Conservation (phyloP, 805 yeast species). For the Myxozyma sirexii region DNA sequence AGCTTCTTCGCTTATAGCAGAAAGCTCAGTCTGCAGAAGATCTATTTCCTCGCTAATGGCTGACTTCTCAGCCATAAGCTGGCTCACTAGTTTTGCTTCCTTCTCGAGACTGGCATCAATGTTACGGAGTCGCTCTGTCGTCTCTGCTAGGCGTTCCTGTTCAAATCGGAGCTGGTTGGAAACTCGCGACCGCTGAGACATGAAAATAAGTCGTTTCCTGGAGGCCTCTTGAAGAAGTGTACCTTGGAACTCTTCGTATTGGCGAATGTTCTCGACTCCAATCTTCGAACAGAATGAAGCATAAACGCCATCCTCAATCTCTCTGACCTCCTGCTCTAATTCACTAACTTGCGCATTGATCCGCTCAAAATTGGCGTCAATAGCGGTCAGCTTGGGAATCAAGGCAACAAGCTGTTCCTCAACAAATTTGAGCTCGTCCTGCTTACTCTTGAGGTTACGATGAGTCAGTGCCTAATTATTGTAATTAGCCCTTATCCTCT, state of each 20-base stretch:
- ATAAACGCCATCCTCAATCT: constrained; percentile 38
- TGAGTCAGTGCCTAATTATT: constrained; percentile 10
- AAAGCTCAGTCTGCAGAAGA: constrained; percentile 42
- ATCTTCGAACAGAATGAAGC: constrained; percentile 57
- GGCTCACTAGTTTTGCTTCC: constrained; percentile 47
- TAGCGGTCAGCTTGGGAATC: constrained; percentile 47
- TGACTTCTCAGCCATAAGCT: constrained; percentile 44
- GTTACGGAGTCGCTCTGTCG: constrained; percentile 50
- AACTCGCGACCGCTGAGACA: constrained; percentile 62
- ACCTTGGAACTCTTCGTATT: constrained; percentile 73
- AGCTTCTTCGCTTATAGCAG: constrained; percentile 36
- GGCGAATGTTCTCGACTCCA: constrained; percentile 59
- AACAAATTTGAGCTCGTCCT: constrained; percentile 35
- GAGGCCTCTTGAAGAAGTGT: constrained; percentile 35
- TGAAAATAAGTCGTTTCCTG: constrained; percentile 62
- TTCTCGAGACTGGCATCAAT: constrained; percentile 41
- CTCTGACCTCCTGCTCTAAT: constrained; percentile 46
- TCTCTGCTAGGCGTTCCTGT: constrained; percentile 57
- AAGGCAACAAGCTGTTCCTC: constrained; percentile 40
- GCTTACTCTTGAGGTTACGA: constrained; percentile 39
- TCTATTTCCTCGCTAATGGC: constrained; percentile 49
- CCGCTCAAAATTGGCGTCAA: constrained; percentile 38
- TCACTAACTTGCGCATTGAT: constrained; percentile 41
- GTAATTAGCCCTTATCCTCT: neutral
- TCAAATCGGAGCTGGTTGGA: constrained; percentile 69